Evolutionary conservation across 2,329 filamentous ascomycete species (phyloP).

Genomic region (Colletotrichum horii): DNA sequence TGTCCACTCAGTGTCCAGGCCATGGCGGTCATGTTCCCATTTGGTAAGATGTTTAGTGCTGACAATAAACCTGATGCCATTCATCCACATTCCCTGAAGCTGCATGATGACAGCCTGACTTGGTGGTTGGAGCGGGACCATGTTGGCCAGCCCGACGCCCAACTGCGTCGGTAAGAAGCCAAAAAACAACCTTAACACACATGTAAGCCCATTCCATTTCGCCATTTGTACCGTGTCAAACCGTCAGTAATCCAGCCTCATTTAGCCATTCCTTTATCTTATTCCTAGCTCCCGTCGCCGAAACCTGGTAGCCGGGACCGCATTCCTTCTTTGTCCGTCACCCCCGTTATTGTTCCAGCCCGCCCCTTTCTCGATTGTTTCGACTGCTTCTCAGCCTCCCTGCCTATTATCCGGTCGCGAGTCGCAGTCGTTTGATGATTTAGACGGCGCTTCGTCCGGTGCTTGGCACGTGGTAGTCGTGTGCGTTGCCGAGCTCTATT

Average conservation of each 20-base stretch:
- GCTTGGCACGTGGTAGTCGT: background rate
- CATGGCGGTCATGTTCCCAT: background rate
- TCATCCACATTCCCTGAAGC: background rate
- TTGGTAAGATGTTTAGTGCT: background rate
- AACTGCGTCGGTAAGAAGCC: background rate
- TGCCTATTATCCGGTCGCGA: background rate
- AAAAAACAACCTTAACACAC: background rate
- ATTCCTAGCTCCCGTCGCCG: background rate
- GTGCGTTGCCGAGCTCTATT: constrained; percentile 31
- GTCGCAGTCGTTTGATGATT: background rate
- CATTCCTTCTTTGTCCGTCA: background rate
- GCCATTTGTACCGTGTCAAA: background rate
- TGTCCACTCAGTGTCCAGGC: background rate
- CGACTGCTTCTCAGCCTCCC: background rate
- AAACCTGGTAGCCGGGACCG: background rate
- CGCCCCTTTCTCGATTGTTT: background rate
- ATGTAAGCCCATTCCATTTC: background rate
- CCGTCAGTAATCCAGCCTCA: background rate
- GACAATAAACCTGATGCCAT: background rate
- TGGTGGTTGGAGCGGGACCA: background rate
- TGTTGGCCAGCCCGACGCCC: background rate
- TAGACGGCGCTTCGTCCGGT: background rate
- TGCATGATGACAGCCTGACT: background rate
- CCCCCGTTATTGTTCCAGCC: background rate
- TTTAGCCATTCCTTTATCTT: background rate